phyloP scores from a whole-genome alignment of 352 stramenopile species.

The Globisporangium sylvaticum region DNA sequence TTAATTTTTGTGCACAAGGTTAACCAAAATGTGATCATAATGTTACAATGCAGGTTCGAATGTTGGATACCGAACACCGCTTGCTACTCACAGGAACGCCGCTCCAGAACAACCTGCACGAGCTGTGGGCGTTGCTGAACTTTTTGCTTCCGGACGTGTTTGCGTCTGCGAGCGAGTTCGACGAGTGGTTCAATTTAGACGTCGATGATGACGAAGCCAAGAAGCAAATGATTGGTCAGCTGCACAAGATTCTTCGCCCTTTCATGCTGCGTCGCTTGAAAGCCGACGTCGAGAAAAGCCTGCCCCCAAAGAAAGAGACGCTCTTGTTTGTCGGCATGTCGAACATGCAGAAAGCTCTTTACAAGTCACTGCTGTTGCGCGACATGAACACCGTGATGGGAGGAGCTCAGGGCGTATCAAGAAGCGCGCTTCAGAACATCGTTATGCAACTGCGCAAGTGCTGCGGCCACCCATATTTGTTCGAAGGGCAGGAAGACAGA shows the following conservation, averaged over 20 bases:
- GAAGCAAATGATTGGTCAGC: constrained; percentile 87
- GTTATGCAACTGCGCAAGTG: constrained; percentile 89
- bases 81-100: constrained; percentile 94
- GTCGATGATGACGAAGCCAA: constrained; percentile 87
- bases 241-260: constrained; percentile 88
- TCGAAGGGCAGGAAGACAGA: constrained; percentile 94
- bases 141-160: constrained; percentile 95
- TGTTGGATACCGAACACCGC: constrained; percentile 80
- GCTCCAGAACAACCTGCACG: constrained; percentile 94
- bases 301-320: constrained; percentile 98
- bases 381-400: constrained; percentile 92
- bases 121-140: constrained; percentile 93
- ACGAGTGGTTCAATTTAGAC: constrained; percentile 88
- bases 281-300: constrained; percentile 98
- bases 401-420: constrained; percentile 58
- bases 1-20: background rate
- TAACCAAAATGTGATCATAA: background rate
- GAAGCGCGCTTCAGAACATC: constrained; percentile 82
- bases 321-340: constrained; percentile 90
- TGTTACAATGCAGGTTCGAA: constrained; percentile 26
- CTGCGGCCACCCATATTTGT: constrained; percentile 92
- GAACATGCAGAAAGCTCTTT: constrained; percentile 94
- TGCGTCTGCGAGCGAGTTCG: constrained; percentile 80
- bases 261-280: constrained; percentile 98
- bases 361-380: constrained; percentile 94